Conservation (phyloP, 208 protist genomes). For the Wallacemonas sp. region DNA sequence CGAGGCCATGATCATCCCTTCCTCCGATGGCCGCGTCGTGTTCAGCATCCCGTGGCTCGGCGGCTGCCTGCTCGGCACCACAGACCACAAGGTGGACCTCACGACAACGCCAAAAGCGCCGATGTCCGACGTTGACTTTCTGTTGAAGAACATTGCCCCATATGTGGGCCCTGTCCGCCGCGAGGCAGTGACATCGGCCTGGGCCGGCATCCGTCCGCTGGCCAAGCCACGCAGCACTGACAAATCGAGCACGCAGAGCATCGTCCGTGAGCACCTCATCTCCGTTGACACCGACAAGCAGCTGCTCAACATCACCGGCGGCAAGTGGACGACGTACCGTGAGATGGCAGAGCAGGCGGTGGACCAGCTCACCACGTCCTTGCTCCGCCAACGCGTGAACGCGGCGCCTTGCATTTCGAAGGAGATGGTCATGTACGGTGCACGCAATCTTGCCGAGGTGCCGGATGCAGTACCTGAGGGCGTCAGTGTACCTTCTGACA, state of each 20-base stretch:
- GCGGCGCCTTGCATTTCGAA: constrained; percentile 68
- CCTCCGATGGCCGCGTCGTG: constrained; percentile 93
- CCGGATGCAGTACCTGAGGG: constrained; percentile 21
- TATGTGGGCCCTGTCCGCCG: constrained; percentile 65
- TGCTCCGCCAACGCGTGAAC: constrained; percentile 40
- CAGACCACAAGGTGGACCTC: constrained; percentile 76
- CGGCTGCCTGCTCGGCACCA: constrained; percentile 94
- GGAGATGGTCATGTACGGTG: constrained; percentile 78
- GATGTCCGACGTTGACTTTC: constrained; percentile 83
- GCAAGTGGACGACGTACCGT: constrained; percentile 97
- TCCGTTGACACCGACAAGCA: constrained; percentile 51
- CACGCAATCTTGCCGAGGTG: constrained; percentile 49
- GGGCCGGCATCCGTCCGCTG: constrained; percentile 88
- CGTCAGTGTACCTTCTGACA: constrained; percentile 48
- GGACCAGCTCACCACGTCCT: constrained; percentile 48
- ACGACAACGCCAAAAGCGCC: constrained; percentile 58
- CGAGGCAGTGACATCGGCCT: constrained; percentile 74
- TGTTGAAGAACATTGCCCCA: constrained; percentile 69
- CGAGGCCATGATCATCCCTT: constrained; percentile 87
- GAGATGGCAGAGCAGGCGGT: constrained; percentile 93
- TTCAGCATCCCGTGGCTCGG: constrained; percentile 94
- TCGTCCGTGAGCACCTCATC: constrained; percentile 94
- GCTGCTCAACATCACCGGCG: constrained; percentile 90
- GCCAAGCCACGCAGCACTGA: constrained; percentile 27
- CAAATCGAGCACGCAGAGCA: constrained; percentile 62